Base-by-base conservation (phyloP, 2,329 filamentous ascomycete species). In the Coniella lustricola region DNA sequence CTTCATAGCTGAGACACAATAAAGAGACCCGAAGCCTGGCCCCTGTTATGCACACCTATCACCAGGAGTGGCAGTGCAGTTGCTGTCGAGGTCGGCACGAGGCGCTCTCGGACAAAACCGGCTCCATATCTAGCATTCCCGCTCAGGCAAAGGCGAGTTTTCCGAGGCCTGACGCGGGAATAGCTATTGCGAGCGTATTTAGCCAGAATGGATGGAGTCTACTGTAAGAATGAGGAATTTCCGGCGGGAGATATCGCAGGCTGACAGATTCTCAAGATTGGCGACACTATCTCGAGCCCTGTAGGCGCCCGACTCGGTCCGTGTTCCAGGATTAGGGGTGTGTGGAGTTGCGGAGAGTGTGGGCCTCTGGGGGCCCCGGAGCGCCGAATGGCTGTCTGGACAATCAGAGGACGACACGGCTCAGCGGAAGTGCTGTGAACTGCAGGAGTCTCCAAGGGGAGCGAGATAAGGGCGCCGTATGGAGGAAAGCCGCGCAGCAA, bases 311-410 rank as follows among this genome's bases (percentile, higher is more conserved):
- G 37, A 34, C 36, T 51, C 48, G 50, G 50, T 44, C 50, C 50
- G 48, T 52, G 45, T 50, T 35, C 39, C 50, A 47, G 36, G 33
- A 40, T 31, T 41, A 29, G 10, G 44, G 45, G 44, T 47, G 50
- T 47, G 47, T 50, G 50, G 48, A 44, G 49, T 48, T 37, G 48
- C 40, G 48, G 50, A 41, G 40, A 39, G 34, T 29, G 44, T 50
- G 47, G 48, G 35, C 34, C 38, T 41, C 44, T 45, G 47, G 50
- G 47, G 48, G 32, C 39, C n/a, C 44, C 44, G 48, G 43, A 50
- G 47, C 29, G 39, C 47, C 44, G 41, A 33, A 43, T 40, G 32
- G 35, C 34, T 35, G 47, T 48, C 38, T 50, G 25, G 25, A 52
- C 29, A 42, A 42, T 47, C 44, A 50, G 35, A 31, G 38, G 31